Conservation (phyloP, 441 rosid species). For the Pelargonium citronellum region DNA sequence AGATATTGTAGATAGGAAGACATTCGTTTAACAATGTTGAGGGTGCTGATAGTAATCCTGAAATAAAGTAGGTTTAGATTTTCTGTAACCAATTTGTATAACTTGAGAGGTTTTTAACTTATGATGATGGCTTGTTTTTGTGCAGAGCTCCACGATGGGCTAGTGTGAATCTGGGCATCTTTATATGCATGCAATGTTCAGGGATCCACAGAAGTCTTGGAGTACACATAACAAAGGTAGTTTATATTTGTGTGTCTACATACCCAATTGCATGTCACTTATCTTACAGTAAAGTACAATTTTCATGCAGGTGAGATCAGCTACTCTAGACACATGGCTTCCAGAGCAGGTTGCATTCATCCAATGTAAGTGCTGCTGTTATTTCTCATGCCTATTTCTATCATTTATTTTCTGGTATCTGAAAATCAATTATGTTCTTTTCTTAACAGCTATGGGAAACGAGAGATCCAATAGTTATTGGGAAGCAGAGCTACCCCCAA, state of each 20-base stretch:
- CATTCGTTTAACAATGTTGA: not conserved
- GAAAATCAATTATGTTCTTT: not conserved
- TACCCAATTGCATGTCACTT: not conserved
- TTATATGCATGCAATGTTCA: conserved; percentile 79
- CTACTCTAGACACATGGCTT: conserved; percentile 6
- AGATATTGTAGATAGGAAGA: not conserved
- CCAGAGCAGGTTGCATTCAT: conserved; percentile 1
- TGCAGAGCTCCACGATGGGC: conserved; percentile 66
- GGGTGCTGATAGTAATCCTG: not conserved
- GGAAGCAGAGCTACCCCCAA: conserved; percentile 28
- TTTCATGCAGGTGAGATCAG: conserved; percentile 1
- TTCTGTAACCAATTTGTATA: too few relatives aligned
- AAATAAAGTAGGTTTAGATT: not conserved
- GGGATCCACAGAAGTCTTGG: conserved; percentile 79
- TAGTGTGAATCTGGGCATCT: conserved; percentile 73
- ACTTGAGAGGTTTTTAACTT: not conserved
- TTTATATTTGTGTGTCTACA: conserved; percentile 6
- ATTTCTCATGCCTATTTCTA: not conserved
- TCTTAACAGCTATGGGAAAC: conserved; percentile 23
- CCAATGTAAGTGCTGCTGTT: not conserved
- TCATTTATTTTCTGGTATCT: not conserved
- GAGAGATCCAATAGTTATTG: conserved; percentile 25
- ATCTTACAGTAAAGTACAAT: not conserved
- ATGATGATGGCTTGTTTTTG: not conserved
- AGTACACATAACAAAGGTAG: conserved; percentile 74